These are phyloP conservation scores for Coix lacrymajobi DNA, from an alignment of 176 grass and related monocot genomes.

Conservation along the genomic window DNA sequence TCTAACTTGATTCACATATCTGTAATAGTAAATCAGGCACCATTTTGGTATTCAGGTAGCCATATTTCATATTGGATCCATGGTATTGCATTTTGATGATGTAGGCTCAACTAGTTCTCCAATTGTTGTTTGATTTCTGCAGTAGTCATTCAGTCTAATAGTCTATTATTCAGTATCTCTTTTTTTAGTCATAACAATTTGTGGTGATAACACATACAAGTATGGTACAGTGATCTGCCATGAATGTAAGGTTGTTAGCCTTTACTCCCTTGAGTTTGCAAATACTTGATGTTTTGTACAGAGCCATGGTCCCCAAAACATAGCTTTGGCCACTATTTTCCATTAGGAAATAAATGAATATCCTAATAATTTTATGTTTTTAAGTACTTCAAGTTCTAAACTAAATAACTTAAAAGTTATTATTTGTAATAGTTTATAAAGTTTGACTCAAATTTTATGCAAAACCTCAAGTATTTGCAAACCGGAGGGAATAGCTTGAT, in stretches of 20 bases:
- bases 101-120: not conserved
- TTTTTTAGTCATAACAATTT: not conserved
- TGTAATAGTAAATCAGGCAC: not conserved
- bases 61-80: not conserved
- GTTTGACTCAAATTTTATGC: not conserved
- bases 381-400: not conserved
- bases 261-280: not conserved
- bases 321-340: not conserved
- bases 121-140: not conserved
- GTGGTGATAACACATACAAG: not conserved
- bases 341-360: not conserved
- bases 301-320: not conserved
- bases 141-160: conserved; percentile 1
- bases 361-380: not conserved
- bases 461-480: not conserved
- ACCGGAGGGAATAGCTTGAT: not conserved
- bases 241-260: conserved; percentile 13
- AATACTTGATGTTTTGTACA: not conserved
- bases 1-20: conserved; percentile 2
- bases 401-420: not conserved
- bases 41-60: conserved; percentile 12
- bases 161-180: not conserved
- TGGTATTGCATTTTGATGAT: conserved; percentile 11
- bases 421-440: not conserved
- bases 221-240: conserved; percentile 15